Base-by-base conservation (phyloP, 1,284 basidiomycete genomes). In the Cystobasidiaceae sp. region DNA sequence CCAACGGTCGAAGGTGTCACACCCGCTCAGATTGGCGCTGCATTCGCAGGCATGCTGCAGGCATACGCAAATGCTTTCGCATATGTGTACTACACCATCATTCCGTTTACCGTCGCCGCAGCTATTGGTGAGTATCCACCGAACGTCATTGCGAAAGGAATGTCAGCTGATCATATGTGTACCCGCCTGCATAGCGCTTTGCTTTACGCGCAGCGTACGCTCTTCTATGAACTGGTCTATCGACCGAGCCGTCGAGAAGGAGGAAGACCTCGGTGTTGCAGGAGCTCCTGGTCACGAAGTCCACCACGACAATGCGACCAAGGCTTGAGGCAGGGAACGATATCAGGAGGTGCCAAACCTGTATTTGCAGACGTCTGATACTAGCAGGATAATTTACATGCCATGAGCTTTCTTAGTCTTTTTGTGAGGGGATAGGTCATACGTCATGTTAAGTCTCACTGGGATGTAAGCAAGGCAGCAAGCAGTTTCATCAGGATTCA, bases 1-100 rank as follows among this genome's bases (percentile, higher is more conserved):
- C 48, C 48, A 19, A 15, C 50, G 3, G 32, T 44, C 11, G 37
- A 21, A 30, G 60, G 60, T 13, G 48, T 55, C 3, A 37, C 61
- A 8, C 5, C 50, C 3, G 50, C 49, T n/a, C 19, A 30, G 28
- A 32, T 63, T 33, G 39, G 8, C 15, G 51, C 50, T 34, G 51
- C 50, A 9, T n/a, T 28, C 9, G 27, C 17, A 2, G 61, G 61
- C n/a, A 7, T 41, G 2, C 13, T 32, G 2, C 30, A 54, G 27
- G 61, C 50, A 28, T 63, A 63, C 27, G 49, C 61, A 13, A 30
- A 46, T 6, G 51, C 61, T 15, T 63, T 63, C 41, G 27, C 37
- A 15, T 63, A 43, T 37, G 27, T 63, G 33, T 63, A 43, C 25
- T 54, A 54, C 39, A 32, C 27, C 19, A 51, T 62, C 32, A 51